Base-by-base conservation (phyloP, 2,329 filamentous ascomycete species). In the Colletotrichum lupini region DNA sequence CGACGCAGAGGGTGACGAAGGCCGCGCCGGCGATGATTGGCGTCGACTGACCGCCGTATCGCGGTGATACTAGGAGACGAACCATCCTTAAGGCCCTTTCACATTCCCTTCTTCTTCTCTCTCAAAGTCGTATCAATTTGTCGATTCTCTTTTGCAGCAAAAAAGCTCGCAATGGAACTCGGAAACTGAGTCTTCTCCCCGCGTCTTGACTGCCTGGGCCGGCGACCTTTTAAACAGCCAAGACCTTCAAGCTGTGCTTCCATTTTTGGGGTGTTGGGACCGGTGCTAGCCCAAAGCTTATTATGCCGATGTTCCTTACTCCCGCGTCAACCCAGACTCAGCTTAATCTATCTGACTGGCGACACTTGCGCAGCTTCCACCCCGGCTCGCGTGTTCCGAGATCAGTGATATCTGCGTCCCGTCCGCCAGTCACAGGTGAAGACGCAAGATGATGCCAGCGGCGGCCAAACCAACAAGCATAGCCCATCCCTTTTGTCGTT, bases 281-380 rank as follows among this genome's bases (percentile, higher is more conserved):
- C 32, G 35, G n/a, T 49, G 19, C 24, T 68, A 63, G 37, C 8
- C 37, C 14, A 69, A 69, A 73, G 70, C 70, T 69, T 69, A 49
- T 59, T 46, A n/a, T 30, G 49, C 59, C 52, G 4, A 28, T 42
- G 2, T 22, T 35, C 22, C 55, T 42, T 55, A 42, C 22, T 37
- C 57, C 24, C 62, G 64, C 37, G 32, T 26, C 42, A 49, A 37
- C 19, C 42, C 42, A 49, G 42, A n/a, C 42, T n/a, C 19, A n/a
- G 42, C 42, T 60, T 64, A 63, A 69, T 64, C 59, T 68, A 69
- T 53, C 66, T 68, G 59, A 59, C 22, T 53, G 69, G 3, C 12
- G 28, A 14, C 26, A 52, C 4, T 52, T n/a, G 26, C 57, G 22
- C 24, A 14, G 24, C 37, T 49, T 49, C 8, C 8, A n/a, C 42